phyloP scores from a whole-genome alignment of 2,329 filamentous ascomycete genomes.

The Pochonia chlamydosporia region DNA sequence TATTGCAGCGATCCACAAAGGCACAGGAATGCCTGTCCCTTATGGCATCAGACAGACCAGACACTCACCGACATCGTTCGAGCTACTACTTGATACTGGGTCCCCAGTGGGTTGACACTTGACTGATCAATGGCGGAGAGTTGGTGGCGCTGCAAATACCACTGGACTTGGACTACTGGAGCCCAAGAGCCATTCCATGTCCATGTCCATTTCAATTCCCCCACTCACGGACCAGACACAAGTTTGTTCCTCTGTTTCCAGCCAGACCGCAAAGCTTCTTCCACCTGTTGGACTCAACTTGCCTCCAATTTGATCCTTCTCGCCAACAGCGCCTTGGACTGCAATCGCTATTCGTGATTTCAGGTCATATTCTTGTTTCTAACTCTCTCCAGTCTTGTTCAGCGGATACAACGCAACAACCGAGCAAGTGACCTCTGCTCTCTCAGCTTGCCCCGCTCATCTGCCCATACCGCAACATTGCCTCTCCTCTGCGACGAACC shows the following conservation, averaged over 20 bases:
- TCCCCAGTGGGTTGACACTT: background rate
- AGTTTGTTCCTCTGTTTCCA: constrained; percentile 1
- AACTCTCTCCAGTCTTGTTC: background rate
- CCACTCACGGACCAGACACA: background rate
- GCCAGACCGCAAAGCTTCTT: constrained; percentile 1
- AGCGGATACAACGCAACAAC: background rate
- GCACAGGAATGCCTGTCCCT: background rate
- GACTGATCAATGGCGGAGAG: background rate
- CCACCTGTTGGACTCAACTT: background rate
- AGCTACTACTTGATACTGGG: background rate
- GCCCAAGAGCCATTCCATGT: background rate
- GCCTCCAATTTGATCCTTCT: background rate
- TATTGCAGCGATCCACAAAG: background rate
- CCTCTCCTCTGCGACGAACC: background rate
- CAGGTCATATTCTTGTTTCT: background rate
- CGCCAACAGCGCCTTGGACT: background rate
- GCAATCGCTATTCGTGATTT: background rate
- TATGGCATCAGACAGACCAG: too few relatives aligned
- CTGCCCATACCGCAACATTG: background rate
- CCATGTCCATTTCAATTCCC: too few relatives aligned
- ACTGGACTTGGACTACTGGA: too few relatives aligned
- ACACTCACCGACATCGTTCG: background rate
- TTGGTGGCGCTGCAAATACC: background rate
- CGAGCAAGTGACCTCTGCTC: background rate
- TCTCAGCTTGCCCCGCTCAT: background rate